Percentiles rank a stretch among this genome's conserved stretches.
phyloP scores from a whole-genome alignment of 345 rosid species.

The Heritiera fomes region DNA sequence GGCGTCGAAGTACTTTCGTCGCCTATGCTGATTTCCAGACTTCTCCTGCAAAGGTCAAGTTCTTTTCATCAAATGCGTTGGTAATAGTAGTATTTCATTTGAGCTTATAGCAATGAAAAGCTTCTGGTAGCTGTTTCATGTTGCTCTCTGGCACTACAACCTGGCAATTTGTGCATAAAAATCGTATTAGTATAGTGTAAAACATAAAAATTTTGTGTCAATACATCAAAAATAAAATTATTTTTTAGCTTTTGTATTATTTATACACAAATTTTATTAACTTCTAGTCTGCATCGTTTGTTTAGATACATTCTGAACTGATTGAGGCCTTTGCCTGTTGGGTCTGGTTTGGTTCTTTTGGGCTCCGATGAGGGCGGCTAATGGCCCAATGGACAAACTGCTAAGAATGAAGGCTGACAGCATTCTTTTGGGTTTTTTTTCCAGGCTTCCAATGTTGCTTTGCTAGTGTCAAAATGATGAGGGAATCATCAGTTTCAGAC shows the following conservation, averaged over 20 bases:
- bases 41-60: conserved; percentile 13
- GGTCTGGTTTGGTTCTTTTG: neutral
- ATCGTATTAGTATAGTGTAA: too few species aligned
- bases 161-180: too few species aligned
- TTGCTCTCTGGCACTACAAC: neutral
- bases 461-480: neutral
- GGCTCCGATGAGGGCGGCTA: neutral
- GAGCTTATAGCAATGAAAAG: neutral
- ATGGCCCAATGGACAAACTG: neutral
- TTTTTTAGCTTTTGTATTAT: too few species aligned
- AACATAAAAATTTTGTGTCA: too few species aligned
- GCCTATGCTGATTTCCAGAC: neutral
- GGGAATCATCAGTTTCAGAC: neutral
- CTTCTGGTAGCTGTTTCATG: neutral
- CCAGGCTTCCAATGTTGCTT: neutral
- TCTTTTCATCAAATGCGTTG: neutral
- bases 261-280: too few species aligned
- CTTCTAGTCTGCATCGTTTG: too few species aligned
- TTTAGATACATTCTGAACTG: neutral
- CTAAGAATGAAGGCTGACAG: neutral
- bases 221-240: too few species aligned
- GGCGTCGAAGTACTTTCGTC: neutral
- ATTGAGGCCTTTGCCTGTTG: neutral
- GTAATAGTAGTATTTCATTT: neutral
- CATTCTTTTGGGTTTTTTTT: too few species aligned